A percentile compares a stretch with the other conserved stretches of the same genome.
These are phyloP conservation scores for Wickerhamiella azymoides DNA, from an alignment of 805 yeast genomes.

Conservation along the genomic window DNA sequence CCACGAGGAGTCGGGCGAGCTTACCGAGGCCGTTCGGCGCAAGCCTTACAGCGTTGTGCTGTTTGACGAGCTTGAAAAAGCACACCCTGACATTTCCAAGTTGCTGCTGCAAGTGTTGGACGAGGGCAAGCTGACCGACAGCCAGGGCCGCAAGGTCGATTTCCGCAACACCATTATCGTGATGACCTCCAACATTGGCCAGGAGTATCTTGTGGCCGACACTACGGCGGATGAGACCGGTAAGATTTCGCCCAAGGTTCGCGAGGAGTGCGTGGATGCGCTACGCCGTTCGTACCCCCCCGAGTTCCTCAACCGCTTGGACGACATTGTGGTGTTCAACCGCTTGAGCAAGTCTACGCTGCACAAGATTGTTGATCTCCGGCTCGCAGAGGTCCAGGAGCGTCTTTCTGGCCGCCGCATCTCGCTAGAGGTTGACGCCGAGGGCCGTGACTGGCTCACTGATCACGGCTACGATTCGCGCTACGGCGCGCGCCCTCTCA, in stretches of 20 bases:
- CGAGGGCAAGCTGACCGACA: conserved; percentile 88
- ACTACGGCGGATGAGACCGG: conserved; percentile 37
- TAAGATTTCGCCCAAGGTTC: conserved; percentile 39
- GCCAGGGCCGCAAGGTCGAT: conserved; percentile 88
- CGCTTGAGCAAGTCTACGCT: conserved; percentile 67
- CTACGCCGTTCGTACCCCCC: conserved; percentile 76
- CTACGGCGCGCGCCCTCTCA: conserved; percentile 94
- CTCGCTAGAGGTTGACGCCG: conserved; percentile 36
- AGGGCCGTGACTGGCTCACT: conserved; percentile 66
- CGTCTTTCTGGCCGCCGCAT: conserved; percentile 72
- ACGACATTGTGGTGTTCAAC: conserved; percentile 87
- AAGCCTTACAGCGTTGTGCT: conserved; percentile 87
- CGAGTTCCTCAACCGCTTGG: conserved; percentile 87
- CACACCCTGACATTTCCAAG: conserved; percentile 91
- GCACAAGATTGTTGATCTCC: conserved; percentile 67
- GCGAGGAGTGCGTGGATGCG: conserved; percentile 46
- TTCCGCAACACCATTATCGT: conserved; percentile 90
- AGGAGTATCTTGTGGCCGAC: conserved; percentile 65
- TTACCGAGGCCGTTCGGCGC: conserved; percentile 90
- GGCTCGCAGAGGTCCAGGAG: conserved; percentile 68
- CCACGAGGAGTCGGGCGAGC: conserved; percentile 84
- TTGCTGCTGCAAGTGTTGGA: conserved; percentile 81
- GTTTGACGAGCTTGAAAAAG: conserved; percentile 94
- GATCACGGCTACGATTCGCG: conserved; percentile 79
- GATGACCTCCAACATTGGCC: conserved; percentile 95